A percentile compares a stretch with the other conserved stretches of the same genome.
Evolutionary conservation across 768 basidiomycete species (phyloP).

Genomic region (Pisolithus orientalis): DNA sequence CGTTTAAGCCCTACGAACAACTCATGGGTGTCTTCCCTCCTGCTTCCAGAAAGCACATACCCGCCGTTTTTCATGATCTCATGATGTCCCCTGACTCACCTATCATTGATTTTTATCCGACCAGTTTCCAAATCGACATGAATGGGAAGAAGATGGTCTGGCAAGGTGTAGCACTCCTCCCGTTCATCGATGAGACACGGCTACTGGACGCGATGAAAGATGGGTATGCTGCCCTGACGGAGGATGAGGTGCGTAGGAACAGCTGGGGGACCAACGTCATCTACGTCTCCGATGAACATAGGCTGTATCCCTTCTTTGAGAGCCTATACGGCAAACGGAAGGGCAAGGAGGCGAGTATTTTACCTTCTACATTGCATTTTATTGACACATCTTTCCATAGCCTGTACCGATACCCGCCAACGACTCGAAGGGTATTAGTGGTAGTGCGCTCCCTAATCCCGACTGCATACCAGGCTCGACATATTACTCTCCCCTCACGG

Average conservation of each 20-base stretch:
- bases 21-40: slow-evolving; percentile 98
- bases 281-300: slow-evolving; percentile 79
- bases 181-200: slow-evolving; percentile 87
- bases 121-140: slow-evolving; percentile 95
- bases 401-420: slow-evolving; percentile 64
- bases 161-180: slow-evolving; percentile 96
- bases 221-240: slow-evolving; percentile 57
- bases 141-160: slow-evolving; percentile 99
- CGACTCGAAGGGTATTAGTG: slow-evolving; percentile 73
- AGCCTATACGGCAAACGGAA: slow-evolving; percentile 88
- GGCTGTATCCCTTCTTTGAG: slow-evolving; percentile 83
- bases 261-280: slow-evolving; percentile 78
- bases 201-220: slow-evolving; percentile 78
- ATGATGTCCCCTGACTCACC: slow-evolving; percentile 87
- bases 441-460: slow-evolving; percentile 75
- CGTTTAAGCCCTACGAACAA: slow-evolving; percentile 97
- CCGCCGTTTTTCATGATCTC: slow-evolving; percentile 73
- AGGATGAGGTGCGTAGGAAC: slow-evolving; percentile 82
- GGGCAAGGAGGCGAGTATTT: slow-evolving; percentile 54
- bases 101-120: slow-evolving; percentile 94
- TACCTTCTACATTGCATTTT: slow-evolving; percentile 1
- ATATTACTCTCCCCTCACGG: slow-evolving; percentile 67
- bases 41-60: slow-evolving; percentile 81
- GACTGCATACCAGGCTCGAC: slow-evolving; percentile 90
- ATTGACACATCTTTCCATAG: slow-evolving; percentile 35